Percentiles rank a stretch among this genome's conserved stretches.
Evolutionary conservation across 768 basidiomycete genomes (phyloP).

Genomic region (Phanerochaete carnosa): DNA sequence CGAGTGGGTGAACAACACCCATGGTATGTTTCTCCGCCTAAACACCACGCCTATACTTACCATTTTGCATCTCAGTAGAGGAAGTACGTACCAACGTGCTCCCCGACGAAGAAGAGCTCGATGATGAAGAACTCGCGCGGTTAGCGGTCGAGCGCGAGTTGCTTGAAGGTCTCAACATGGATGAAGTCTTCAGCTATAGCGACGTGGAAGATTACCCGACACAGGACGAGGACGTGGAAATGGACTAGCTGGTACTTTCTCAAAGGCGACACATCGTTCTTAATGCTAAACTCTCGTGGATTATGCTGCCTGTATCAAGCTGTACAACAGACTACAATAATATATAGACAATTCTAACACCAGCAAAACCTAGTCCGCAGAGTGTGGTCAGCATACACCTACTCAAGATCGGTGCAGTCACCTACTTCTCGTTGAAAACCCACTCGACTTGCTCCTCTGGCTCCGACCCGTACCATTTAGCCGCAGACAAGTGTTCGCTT

Average conservation of each 20-base stretch:
- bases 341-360: slow-evolving; percentile 2
- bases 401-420: neutral
- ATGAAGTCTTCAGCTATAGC: slow-evolving; percentile 24
- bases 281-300: neutral
- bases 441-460: slow-evolving; percentile 34
- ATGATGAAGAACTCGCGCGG: slow-evolving; percentile 55
- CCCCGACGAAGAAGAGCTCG: slow-evolving; percentile 40
- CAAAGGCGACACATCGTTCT: neutral
- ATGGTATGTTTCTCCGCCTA: slow-evolving; percentile 28
- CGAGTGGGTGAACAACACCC: slow-evolving; percentile 58
- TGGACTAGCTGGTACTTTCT: neutral
- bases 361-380: slow-evolving; percentile 5
- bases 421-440: slow-evolving; percentile 44
- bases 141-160: slow-evolving; percentile 52
- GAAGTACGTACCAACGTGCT: slow-evolving; percentile 14
- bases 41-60: neutral
- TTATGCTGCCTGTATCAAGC: neutral
- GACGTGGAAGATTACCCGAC: slow-evolving; percentile 23
- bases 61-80: slow-evolving; percentile 6
- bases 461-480: slow-evolving; percentile 50
- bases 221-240: slow-evolving; percentile 16
- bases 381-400: neutral
- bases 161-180: slow-evolving; percentile 25
- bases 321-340: neutral
- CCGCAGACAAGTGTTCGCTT: slow-evolving; percentile 37